Evolutionary conservation across 1,284 basidiomycete species (phyloP).

Genomic region (Rhodofomes roseus): DNA sequence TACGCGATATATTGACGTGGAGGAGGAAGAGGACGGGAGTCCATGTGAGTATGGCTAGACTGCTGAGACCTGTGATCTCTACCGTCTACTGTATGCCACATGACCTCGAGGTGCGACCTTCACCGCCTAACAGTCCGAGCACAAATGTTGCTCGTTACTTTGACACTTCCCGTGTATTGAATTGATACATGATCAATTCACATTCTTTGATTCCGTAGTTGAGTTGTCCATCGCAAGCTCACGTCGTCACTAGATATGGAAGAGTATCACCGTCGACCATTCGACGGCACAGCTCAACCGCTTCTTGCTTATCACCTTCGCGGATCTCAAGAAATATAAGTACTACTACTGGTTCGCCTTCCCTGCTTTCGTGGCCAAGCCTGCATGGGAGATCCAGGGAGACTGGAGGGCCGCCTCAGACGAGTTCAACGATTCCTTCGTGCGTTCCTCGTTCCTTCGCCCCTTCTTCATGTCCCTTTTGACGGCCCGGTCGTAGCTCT

Average conservation of each 20-base stretch:
- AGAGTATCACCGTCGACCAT: slow-evolving; percentile 46
- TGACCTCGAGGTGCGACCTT: no score
- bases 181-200: no score
- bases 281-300: slow-evolving; percentile 58
- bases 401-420: slow-evolving; percentile 48
- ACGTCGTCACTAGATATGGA: slow-evolving; percentile 53
- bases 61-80: no score
- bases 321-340: slow-evolving; percentile 97
- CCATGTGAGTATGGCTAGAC: no score
- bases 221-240: no score
- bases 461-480: not conserved
- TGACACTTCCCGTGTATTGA: no score
- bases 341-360: slow-evolving; percentile 99
- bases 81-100: no score
- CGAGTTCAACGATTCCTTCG: slow-evolving; percentile 32
- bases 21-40: no score
- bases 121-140: no score
- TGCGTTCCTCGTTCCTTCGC: slow-evolving; percentile 20
- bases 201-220: no score
- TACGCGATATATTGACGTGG: no score
- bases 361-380: slow-evolving; percentile 85
- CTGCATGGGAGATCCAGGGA: slow-evolving; percentile 77
- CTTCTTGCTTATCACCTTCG: slow-evolving; percentile 90
- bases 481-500: slow-evolving; percentile 33
- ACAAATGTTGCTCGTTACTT: no score